Conservation (phyloP, 495 filamentous ascomycete species). For the Massariosphaeria phaeospora region DNA sequence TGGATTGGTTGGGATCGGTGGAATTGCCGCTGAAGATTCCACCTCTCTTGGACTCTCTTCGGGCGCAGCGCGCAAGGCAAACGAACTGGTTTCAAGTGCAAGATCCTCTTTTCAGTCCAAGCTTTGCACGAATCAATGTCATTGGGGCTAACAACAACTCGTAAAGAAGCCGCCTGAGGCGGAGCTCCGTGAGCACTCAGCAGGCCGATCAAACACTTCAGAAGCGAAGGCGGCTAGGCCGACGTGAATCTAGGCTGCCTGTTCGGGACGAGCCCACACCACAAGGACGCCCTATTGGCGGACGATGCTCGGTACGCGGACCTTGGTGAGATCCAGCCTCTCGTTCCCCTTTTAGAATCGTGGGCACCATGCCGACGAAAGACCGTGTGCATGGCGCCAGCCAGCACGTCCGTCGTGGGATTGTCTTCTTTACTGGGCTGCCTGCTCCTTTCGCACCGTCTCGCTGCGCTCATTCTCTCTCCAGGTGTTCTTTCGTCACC, state of each 20-base stretch:
- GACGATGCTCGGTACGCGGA: neutral
- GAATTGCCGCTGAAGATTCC: too few relatives aligned
- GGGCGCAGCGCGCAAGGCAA: too few relatives aligned
- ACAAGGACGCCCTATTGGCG: neutral
- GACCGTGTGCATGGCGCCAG: constrained; percentile 18
- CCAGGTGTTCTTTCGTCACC: neutral
- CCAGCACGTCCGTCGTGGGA: neutral
- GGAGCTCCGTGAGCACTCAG: neutral
- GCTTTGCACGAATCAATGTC: too few relatives aligned
- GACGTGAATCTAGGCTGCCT: neutral
- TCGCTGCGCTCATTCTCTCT: neutral
- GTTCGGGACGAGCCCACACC: neutral
- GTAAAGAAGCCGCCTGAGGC: too few relatives aligned
- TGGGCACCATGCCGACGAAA: constrained; percentile 14
- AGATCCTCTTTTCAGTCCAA: too few relatives aligned
- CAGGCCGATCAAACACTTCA: constrained; percentile 11
- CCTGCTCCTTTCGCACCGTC: neutral
- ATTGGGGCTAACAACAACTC: too few relatives aligned
- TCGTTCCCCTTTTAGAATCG: constrained; percentile 27
- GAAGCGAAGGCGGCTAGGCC: neutral
- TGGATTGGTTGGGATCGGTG: too few relatives aligned
- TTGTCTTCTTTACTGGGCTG: constrained; percentile 11
- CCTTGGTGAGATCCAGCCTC: constrained; percentile 13
- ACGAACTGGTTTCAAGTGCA: too few relatives aligned
- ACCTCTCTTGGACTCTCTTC: too few relatives aligned